Percentiles rank a stretch among this genome's conserved stretches.
Conservation (phyloP, 495 filamentous ascomycete species). For the Geoglossum glabrum region DNA sequence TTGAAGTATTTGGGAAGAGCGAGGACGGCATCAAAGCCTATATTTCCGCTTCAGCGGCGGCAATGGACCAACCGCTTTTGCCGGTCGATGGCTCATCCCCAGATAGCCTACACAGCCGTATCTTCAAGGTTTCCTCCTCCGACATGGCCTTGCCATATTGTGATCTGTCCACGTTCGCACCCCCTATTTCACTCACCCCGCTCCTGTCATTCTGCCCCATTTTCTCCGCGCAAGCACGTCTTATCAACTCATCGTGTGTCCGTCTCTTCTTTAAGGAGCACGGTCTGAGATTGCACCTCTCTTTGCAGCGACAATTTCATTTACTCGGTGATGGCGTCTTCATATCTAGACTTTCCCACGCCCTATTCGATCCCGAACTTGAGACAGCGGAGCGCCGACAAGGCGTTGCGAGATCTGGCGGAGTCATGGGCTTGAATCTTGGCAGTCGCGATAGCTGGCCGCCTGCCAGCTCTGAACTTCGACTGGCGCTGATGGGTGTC, state of each 20-base stretch:
- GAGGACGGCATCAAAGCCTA: constrained; percentile 27
- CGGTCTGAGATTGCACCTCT: constrained; percentile 51
- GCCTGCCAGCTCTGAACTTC: constrained; percentile 77
- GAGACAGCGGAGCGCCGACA: constrained; percentile 52
- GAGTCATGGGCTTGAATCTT: constrained; percentile 60
- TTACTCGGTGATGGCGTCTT: constrained; percentile 74
- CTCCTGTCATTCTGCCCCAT: constrained; percentile 57
- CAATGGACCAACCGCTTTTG: background rate
- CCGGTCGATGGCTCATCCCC: background rate
- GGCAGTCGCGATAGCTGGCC: constrained; percentile 69
- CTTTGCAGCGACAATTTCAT: constrained; percentile 59
- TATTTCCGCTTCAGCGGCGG: constrained; percentile 29
- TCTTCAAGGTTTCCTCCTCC: background rate
- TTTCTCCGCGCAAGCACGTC: constrained; percentile 47
- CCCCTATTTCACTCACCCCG: constrained; percentile 50
- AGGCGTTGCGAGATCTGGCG: constrained; percentile 46
- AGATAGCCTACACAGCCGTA: constrained; percentile 4
- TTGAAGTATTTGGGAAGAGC: constrained; percentile 28
- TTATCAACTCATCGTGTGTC: constrained; percentile 60
- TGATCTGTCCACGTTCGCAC: constrained; percentile 27
- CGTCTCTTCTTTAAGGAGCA: constrained; percentile 62
- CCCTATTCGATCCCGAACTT: constrained; percentile 74
- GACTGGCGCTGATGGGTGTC: constrained; percentile 71
- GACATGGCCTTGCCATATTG: background rate
- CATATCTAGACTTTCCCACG: constrained; percentile 52